Conservation (phyloP, 148 eudicot genomes). For the Rhododendron kiyosumense region DNA sequence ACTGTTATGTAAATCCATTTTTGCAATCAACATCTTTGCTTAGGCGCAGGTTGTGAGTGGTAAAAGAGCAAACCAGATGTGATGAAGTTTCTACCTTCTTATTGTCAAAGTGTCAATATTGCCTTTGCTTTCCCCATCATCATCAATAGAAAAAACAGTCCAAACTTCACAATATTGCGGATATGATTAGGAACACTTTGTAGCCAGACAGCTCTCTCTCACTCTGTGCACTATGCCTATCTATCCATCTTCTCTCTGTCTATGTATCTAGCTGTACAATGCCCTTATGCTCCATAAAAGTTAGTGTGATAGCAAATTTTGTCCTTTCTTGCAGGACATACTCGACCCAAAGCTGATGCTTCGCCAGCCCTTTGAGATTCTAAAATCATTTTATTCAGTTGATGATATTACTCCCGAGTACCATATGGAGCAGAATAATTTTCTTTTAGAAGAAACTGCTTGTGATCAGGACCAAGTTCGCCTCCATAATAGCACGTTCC, state of each 20-base stretch:
- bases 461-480: slow-evolving; percentile 23
- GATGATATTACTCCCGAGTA: slow-evolving; percentile 36
- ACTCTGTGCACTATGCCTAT: neutral
- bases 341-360: slow-evolving; percentile 23
- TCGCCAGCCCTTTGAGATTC: slow-evolving; percentile 35
- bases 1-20: neutral
- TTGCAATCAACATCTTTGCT: neutral
- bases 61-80: neutral
- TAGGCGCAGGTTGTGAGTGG: neutral
- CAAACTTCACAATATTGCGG: neutral
- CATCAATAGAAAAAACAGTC: neutral
- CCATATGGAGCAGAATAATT: slow-evolving; percentile 29
- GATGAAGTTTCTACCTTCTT: neutral
- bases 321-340: slow-evolving; percentile 45
- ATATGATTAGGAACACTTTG: neutral
- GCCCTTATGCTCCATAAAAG: neutral
- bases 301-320: neutral
- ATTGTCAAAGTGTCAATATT: neutral
- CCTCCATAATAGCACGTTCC: slow-evolving; percentile 30
- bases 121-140: neutral
- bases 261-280: neutral
- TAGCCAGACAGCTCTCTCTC: neutral
- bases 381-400: slow-evolving; percentile 41
- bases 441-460: slow-evolving; percentile 37
- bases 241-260: neutral